Percentiles rank a stretch among this genome's conserved stretches.
phyloP scores from a whole-genome alignment of 116 monocot genomes.

The Zostera marina region DNA sequence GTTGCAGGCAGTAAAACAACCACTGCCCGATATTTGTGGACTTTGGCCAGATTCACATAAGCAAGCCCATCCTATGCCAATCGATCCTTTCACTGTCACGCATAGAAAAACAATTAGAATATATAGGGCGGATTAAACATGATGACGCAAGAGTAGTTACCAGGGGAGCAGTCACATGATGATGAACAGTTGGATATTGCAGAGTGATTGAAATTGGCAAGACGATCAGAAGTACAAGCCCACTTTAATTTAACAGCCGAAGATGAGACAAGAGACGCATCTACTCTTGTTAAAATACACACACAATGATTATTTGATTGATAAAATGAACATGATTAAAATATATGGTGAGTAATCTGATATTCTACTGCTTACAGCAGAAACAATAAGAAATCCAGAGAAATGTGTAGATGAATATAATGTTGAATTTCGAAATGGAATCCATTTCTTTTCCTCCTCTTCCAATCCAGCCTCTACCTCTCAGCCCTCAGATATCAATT shows the following conservation, averaged over 20 bases:
- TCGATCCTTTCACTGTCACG: conserved; percentile 3
- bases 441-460: conserved; percentile 21
- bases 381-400: conserved; percentile 19
- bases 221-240: conserved; percentile 29
- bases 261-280: conserved; percentile 6
- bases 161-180: conserved; percentile 64
- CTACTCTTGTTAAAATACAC: conserved; percentile 10
- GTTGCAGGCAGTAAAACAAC: conserved; percentile 75
- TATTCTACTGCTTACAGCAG: conserved; percentile 28
- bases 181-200: conserved; percentile 45
- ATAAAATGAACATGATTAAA: background rate
- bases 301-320: background rate
- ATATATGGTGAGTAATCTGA: background rate
- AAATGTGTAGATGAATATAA: conserved; percentile 15
- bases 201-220: conserved; percentile 11
- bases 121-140: background rate
- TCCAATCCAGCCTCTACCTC: too few relatives aligned
- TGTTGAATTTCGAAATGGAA: conserved; percentile 13
- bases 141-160: conserved; percentile 8
- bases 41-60: conserved; percentile 24
- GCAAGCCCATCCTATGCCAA: conserved; percentile 50
- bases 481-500: background rate
- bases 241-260: conserved; percentile 37
- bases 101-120: background rate
- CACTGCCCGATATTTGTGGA: conserved; percentile 16